Conservation (phyloP, 2,329 filamentous ascomycete species). For the Fusarium newnesense region DNA sequence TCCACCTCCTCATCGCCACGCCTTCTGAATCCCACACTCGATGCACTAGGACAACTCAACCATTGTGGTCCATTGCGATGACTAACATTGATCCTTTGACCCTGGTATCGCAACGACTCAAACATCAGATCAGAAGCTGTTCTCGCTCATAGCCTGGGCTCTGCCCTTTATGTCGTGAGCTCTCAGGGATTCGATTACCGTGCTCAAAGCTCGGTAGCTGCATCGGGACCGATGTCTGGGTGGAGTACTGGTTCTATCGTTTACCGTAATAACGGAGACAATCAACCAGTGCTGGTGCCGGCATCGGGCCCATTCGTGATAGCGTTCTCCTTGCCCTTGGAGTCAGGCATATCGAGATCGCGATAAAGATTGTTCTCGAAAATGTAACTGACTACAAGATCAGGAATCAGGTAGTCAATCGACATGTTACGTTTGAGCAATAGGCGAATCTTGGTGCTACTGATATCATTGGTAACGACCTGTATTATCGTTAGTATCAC, state of each 20-base stretch:
- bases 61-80: conserved; percentile 6
- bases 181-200: conserved; percentile 8
- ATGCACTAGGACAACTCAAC: conserved; percentile 8
- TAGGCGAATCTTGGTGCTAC: conserved; percentile 82
- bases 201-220: conserved; percentile 8
- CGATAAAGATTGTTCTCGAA: conserved; percentile 73
- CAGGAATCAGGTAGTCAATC: conserved; percentile 77
- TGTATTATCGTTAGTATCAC: conserved; percentile 50
- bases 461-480: conserved; percentile 84
- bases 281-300: conserved; percentile 46
- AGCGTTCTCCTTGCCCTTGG: conserved; percentile 42
- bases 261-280: neutral
- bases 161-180: conserved; percentile 12
- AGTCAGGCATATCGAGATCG: conserved; percentile 52
- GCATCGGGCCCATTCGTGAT: conserved; percentile 20
- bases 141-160: conserved; percentile 11
- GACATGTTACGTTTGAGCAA: conserved; percentile 84
- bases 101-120: conserved; percentile 12
- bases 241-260: conserved; percentile 14
- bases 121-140: conserved; percentile 14
- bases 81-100: conserved; percentile 26
- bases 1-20: conserved; percentile 27
- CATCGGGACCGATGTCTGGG: conserved; percentile 2
- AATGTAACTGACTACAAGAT: conserved; percentile 80
- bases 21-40: conserved; percentile 23